Conservation (phyloP, 768 basidiomycete genomes). For the Mycena sanguinolenta region DNA sequence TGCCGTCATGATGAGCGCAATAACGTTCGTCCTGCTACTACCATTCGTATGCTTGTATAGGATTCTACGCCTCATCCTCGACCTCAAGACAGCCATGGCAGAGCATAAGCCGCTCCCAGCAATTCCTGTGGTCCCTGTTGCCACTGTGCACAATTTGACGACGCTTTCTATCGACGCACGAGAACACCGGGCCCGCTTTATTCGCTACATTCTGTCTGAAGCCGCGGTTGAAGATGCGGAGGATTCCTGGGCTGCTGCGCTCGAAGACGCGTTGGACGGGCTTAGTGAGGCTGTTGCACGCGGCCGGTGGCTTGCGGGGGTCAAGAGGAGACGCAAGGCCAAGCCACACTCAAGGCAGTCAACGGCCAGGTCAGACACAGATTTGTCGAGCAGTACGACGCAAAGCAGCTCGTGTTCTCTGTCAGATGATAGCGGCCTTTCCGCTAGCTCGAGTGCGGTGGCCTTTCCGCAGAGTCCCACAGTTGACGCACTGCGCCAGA, state of each 20-base stretch:
- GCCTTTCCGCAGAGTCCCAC: constrained; percentile 21
- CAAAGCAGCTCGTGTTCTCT: constrained; percentile 5
- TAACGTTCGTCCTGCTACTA: no score
- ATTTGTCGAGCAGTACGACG: constrained; percentile 11
- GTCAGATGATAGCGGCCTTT: constrained; percentile 10
- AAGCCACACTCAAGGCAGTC: constrained; percentile 37
- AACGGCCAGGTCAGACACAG: constrained; percentile 34
- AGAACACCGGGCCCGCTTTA: constrained; percentile 55
- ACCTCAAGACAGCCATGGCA: no score
- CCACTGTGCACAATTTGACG: constrained; percentile 31
- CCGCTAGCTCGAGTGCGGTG: no score
- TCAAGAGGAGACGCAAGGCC: constrained; percentile 47
- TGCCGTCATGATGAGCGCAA: no score
- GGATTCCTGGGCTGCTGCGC: constrained; percentile 58
- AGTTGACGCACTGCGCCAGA: constrained; percentile 39
- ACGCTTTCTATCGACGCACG: constrained; percentile 56
- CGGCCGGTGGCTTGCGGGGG: constrained; percentile 63
- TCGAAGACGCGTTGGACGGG: constrained; percentile 64
- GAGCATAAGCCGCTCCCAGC: constrained; percentile 52
- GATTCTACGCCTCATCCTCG: no score
- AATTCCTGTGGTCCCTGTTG: constrained; percentile 36
- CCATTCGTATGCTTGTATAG: no score
- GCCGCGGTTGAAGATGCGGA: constrained; percentile 48
- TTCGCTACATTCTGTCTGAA: constrained; percentile 57
- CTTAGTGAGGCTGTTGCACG: constrained; percentile 54